Percentiles rank a stretch among this genome's conserved stretches.
Conservation (phyloP, 2,329 filamentous ascomycete genomes). For the Fusarium euwallaceae region DNA sequence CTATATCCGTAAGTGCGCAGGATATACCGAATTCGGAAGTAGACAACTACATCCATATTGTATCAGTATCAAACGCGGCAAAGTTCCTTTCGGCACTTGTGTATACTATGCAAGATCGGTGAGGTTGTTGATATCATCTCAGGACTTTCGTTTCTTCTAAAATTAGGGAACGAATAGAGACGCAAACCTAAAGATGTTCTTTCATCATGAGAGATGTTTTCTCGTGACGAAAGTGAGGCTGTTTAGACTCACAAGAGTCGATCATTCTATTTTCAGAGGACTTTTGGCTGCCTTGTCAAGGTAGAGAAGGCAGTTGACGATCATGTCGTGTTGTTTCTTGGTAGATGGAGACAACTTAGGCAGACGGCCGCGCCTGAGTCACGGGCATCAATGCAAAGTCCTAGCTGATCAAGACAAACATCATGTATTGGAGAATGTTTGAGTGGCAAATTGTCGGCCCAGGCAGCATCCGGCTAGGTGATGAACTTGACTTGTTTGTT, state of each 20-base stretch:
- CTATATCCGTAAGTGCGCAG: background rate
- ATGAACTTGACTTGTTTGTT: background rate
- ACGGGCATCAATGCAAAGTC: background rate
- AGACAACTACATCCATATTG: background rate
- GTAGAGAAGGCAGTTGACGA: background rate
- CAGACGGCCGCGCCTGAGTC: background rate
- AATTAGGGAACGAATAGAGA: background rate
- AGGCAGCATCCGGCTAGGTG: background rate
- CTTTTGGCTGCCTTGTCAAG: background rate
- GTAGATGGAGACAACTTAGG: background rate
- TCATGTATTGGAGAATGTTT: background rate
- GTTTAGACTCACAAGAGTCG: background rate
- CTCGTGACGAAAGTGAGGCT: background rate
- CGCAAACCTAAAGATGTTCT: background rate
- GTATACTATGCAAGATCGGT: background rate
- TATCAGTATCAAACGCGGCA: background rate
- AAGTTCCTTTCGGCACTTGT: background rate
- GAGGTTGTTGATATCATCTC: background rate
- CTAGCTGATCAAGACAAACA: background rate
- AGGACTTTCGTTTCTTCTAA: background rate
- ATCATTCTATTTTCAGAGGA: background rate
- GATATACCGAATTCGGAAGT: background rate
- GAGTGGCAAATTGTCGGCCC: background rate
- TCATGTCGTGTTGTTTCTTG: background rate
- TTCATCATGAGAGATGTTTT: background rate